Conservation (phyloP, 805 yeast genomes). For the Wickerhamiella spandovensis region DNA sequence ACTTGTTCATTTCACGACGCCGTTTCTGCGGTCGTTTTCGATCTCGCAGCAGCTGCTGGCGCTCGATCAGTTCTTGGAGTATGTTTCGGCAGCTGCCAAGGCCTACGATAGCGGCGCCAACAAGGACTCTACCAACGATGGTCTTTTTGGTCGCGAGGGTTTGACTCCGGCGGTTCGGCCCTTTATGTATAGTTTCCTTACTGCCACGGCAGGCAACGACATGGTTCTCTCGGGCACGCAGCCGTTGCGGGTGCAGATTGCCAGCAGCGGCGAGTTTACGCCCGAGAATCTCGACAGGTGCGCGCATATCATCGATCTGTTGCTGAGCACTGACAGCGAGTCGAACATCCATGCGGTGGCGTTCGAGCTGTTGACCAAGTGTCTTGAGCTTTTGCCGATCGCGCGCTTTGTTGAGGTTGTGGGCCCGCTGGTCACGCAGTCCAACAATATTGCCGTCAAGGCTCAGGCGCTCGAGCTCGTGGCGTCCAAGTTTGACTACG, state of each 20-base stretch:
- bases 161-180: slow-evolving; percentile 16
- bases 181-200: slow-evolving; percentile 43
- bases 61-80: slow-evolving; percentile 16
- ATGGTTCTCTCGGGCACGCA: slow-evolving; percentile 30
- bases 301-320: slow-evolving; percentile 16
- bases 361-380: slow-evolving; percentile 44
- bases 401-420: slow-evolving; percentile 56
- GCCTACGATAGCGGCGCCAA: slow-evolving; percentile 20
- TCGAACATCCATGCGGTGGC: slow-evolving; percentile 31
- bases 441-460: slow-evolving; percentile 36
- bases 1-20: slow-evolving; percentile 55
- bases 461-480: slow-evolving; percentile 51
- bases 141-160: slow-evolving; percentile 40
- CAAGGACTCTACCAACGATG: slow-evolving; percentile 22
- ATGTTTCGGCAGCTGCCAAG: slow-evolving; percentile 1
- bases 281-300: slow-evolving; percentile 13
- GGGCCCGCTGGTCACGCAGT: slow-evolving; percentile 26
- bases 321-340: slow-evolving; percentile 15
- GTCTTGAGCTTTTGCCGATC: slow-evolving; percentile 63
- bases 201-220: slow-evolving; percentile 31
- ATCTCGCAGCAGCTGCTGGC: slow-evolving; percentile 41
- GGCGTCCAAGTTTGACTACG: slow-evolving; percentile 55
- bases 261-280: not conserved
- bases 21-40: slow-evolving; percentile 55
- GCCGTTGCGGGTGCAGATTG: slow-evolving; percentile 42